Percentiles rank a stretch among this genome's conserved stretches.
Evolutionary conservation across 768 basidiomycete genomes (phyloP).

Genomic region (Podaxis sp.): DNA sequence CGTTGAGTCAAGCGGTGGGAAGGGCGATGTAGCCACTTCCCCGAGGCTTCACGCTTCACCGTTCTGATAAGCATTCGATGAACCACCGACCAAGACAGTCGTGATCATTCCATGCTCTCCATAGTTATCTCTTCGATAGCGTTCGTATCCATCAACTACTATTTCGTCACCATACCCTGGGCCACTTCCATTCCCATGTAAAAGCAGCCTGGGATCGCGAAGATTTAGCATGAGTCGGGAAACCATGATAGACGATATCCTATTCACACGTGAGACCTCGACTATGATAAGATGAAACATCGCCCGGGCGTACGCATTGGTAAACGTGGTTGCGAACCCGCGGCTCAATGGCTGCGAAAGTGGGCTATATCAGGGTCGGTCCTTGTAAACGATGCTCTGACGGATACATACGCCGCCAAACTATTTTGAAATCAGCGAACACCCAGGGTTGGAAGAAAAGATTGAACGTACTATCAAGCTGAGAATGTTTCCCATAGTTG

Average conservation of each 20-base stretch:
- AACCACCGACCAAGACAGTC: background rate
- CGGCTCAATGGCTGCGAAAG: conserved; percentile 20
- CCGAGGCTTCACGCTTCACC: background rate
- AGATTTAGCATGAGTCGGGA: conserved; percentile 24
- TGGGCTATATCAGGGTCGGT: background rate
- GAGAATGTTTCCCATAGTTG: conserved; percentile 15
- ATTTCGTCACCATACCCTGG: background rate
- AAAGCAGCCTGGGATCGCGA: conserved; percentile 20
- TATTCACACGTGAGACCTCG: background rate
- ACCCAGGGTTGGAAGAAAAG: background rate
- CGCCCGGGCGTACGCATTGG: conserved; percentile 23
- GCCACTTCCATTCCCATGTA: background rate
- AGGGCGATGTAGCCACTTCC: background rate
- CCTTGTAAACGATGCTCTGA: background rate
- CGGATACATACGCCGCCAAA: background rate
- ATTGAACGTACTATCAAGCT: conserved; percentile 15
- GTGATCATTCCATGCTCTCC: background rate
- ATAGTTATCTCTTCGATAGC: background rate
- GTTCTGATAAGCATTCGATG: background rate
- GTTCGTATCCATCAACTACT: background rate
- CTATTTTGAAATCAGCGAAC: conserved; percentile 2
- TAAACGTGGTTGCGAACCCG: conserved; percentile 23
- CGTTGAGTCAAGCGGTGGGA: background rate
- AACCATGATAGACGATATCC: conserved; percentile 20
- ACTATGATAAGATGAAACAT: background rate